phyloP scores from a whole-genome alignment of 371 early-diverging fungal species.

The Nematocida ironsii region DNA sequence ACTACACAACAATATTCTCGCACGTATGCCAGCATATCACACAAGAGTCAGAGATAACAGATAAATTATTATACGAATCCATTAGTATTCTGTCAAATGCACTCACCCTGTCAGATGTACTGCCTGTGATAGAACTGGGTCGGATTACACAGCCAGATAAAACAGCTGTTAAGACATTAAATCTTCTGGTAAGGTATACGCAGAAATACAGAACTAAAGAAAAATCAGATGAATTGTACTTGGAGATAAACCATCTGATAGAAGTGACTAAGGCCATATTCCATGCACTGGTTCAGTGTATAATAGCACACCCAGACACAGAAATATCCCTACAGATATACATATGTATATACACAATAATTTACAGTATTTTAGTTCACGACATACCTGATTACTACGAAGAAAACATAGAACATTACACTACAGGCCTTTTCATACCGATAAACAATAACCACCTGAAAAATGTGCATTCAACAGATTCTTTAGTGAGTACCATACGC shows the following conservation, averaged over 20 bases:
- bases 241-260: conserved; percentile 16
- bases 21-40: neutral
- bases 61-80: conserved; percentile 5
- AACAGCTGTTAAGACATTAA: neutral
- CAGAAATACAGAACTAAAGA: neutral
- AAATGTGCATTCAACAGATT: neutral
- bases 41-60: neutral
- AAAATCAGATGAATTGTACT: conserved; percentile 14
- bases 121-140: neutral
- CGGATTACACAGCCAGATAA: neutral
- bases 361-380: neutral
- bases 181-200: neutral
- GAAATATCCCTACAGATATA: neutral
- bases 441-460: neutral
- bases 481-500: neutral
- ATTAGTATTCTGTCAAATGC: neutral
- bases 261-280: neutral
- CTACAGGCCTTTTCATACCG: neutral
- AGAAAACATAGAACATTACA: neutral
- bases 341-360: neutral
- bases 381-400: conserved; percentile 22
- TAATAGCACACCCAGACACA: conserved; percentile 1
- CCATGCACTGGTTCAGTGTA: neutral
- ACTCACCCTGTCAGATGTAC: neutral
- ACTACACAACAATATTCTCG: neutral